Evolutionary conservation across 148 eudicot species (phyloP), one percentile per base, ranked within the genome.

Genomic region (Rheum nobile): DNA sequence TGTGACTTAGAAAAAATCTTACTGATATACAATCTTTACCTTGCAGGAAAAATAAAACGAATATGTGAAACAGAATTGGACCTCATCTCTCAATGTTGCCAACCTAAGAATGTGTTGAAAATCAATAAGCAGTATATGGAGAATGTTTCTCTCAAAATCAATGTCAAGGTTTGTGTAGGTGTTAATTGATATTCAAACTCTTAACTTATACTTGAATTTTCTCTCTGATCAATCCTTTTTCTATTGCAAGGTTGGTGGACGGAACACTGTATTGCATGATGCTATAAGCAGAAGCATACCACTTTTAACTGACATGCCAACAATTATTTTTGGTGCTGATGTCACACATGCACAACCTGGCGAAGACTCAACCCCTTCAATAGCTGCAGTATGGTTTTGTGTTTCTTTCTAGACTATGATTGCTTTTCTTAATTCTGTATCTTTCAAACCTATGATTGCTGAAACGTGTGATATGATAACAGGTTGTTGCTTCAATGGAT

Each of bases 401-500:
- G 34, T 24, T 31, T 47, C 31, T 8, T 68, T 42, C 0, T 24
- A 8, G 11, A 13, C 14, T 43, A 32, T 38, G 26, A 21, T 6
- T 72, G 37, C 67, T 57, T n/a, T n/a, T 4, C 57, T 50, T 19
- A 3, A 50, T 26, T 14, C 21, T 52, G 3, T 22, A 28, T 46
- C 26, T 6, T 71, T 28, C 0, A 7, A 13, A 8, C 10, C 16
- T 47, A 47, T 32, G 28, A 26, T 8, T 59, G 35, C 69, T 59
- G 22, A 65, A 31, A 32, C 41, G 32, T 31, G 35, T 54, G 63
- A 13, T 24, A 8, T 31, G 38, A 34, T 65, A 63, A 12, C 78
- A 90, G 98, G 98, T 93, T 17, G 98, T 93, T 75, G 97, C 93
- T 32, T 92, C 97, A 2, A 88, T 88, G 91, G 97, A 92, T 63